Evolutionary conservation across 2,329 filamentous ascomycete species (phyloP).

Genomic region (Colletotrichum chlorophyti): DNA sequence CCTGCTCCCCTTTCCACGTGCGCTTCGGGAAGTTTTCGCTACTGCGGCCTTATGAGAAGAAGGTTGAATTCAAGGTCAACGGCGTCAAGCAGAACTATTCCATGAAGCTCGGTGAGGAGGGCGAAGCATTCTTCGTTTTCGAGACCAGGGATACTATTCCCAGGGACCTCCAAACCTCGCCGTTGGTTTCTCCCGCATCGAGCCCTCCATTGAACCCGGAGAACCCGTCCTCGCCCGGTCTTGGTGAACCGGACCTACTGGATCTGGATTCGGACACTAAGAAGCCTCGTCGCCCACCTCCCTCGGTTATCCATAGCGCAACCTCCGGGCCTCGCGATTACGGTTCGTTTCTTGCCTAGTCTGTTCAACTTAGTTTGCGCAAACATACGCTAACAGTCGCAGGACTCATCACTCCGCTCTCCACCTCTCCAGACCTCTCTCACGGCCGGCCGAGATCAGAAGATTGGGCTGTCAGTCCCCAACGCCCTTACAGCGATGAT

Average conservation of each 20-base stretch:
- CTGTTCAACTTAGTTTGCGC: not conserved
- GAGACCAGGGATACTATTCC: constrained; percentile 92
- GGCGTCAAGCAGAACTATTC: constrained; percentile 89
- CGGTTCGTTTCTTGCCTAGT: constrained; percentile 33
- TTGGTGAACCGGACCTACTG: constrained; percentile 75
- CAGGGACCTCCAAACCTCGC: constrained; percentile 92
- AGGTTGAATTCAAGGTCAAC: constrained; percentile 98
- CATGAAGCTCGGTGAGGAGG: constrained; percentile 98
- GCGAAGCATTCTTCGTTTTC: constrained; percentile 98
- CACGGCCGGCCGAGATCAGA: constrained; percentile 54
- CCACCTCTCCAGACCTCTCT: constrained; percentile 58
- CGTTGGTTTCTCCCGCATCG: constrained; percentile 85
- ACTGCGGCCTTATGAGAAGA: constrained; percentile 94
- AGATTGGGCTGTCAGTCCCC: constrained; percentile 56
- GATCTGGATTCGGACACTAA: constrained; percentile 62
- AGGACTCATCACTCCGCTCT: constrained; percentile 61
- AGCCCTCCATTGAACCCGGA: constrained; percentile 74
- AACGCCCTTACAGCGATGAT: constrained; percentile 62
- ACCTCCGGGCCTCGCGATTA: constrained; percentile 40
- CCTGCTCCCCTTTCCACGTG: constrained; percentile 97
- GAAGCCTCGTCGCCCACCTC: constrained; percentile 53
- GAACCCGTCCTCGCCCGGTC: constrained; percentile 45
- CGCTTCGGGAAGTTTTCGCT: constrained; percentile 99
- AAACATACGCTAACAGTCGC: not conserved
- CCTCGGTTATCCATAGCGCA: constrained; percentile 47